Percentiles rank a stretch among this genome's conserved stretches.
Evolutionary conservation across 495 filamentous ascomycete species (phyloP).

Genomic region (Tuber borchii): DNA sequence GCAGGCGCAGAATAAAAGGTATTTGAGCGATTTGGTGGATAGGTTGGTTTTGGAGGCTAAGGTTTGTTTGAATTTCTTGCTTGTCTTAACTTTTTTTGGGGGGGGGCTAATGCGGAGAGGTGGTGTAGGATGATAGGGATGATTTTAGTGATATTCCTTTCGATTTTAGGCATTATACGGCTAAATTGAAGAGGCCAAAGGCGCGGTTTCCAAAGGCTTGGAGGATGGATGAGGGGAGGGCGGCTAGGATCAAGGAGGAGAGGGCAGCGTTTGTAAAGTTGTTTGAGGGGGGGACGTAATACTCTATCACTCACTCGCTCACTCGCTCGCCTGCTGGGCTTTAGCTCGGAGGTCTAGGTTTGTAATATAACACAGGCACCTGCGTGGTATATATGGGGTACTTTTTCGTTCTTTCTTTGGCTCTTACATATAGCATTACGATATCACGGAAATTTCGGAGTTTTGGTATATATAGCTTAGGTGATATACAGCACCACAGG

Average conservation of each 20-base stretch:
- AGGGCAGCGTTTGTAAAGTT: slow-evolving; percentile 45
- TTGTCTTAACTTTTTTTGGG: not conserved
- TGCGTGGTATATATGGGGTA: slow-evolving; percentile 13
- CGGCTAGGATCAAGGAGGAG: slow-evolving; percentile 55
- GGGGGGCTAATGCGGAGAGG: slow-evolving; percentile 1
- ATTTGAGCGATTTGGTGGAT: slow-evolving; percentile 70
- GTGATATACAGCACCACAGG: not conserved
- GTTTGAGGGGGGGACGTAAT: slow-evolving; percentile 14
- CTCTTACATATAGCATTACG: not conserved
- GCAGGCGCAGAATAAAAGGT: slow-evolving; percentile 92
- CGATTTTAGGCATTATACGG: slow-evolving; percentile 78
- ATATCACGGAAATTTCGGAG: not conserved
- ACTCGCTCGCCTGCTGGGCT: not conserved
- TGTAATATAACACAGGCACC: slow-evolving; percentile 8
- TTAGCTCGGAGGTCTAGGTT: not conserved
- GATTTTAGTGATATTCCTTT: slow-evolving; percentile 83
- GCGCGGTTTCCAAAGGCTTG: slow-evolving; percentile 72
- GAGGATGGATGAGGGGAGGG: slow-evolving; percentile 66
- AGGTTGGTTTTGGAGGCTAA: slow-evolving; percentile 68
- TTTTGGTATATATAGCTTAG: not conserved
- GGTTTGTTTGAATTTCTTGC: slow-evolving; percentile 43
- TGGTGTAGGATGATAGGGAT: slow-evolving; percentile 58
- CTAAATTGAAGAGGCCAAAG: slow-evolving; percentile 50
- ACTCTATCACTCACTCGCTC: not conserved
- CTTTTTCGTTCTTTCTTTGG: not conserved